These are phyloP conservation scores for Blastobotrys arbuscula DNA, from an alignment of 1,139 yeast genomes.

Conservation along the genomic window DNA sequence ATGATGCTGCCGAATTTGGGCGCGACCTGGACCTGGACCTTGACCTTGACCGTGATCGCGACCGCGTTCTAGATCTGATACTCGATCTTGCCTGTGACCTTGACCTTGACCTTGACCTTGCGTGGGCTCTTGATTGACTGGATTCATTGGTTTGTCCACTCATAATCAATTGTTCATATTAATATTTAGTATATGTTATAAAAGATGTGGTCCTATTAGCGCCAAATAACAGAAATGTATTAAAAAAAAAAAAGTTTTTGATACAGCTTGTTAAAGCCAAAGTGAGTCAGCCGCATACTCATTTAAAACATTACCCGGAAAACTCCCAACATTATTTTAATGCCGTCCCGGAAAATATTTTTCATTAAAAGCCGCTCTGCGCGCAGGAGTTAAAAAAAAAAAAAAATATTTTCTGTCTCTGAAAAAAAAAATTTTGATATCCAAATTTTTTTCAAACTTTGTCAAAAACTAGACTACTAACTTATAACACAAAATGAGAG, in stretches of 20 bases:
- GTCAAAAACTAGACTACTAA: background rate
- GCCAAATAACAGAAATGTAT: background rate
- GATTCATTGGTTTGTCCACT: too few species aligned
- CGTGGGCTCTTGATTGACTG: too few species aligned
- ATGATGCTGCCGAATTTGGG: background rate
- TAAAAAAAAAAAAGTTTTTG: background rate
- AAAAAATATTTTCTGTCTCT: background rate
- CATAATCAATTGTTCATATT: too few species aligned
- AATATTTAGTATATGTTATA: too few species aligned
- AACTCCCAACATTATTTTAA: background rate
- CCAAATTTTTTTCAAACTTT: background rate
- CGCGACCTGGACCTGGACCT: conserved; percentile 1
- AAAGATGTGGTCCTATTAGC: too few species aligned
- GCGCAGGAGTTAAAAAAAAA: background rate
- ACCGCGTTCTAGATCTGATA: too few species aligned
- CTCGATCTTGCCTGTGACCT: background rate
- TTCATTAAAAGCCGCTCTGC: conserved; percentile 1
- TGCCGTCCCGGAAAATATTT: background rate
- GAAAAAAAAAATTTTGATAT: conserved; percentile 5
- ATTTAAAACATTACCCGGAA: too few species aligned
- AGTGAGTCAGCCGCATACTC: too few species aligned
- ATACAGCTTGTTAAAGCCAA: too few species aligned
- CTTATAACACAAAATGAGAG: conserved; percentile 65
- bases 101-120: too few species aligned
- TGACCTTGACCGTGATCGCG: background rate